Conservation (phyloP, 345 rosid species). For the Litchi chinensis region DNA sequence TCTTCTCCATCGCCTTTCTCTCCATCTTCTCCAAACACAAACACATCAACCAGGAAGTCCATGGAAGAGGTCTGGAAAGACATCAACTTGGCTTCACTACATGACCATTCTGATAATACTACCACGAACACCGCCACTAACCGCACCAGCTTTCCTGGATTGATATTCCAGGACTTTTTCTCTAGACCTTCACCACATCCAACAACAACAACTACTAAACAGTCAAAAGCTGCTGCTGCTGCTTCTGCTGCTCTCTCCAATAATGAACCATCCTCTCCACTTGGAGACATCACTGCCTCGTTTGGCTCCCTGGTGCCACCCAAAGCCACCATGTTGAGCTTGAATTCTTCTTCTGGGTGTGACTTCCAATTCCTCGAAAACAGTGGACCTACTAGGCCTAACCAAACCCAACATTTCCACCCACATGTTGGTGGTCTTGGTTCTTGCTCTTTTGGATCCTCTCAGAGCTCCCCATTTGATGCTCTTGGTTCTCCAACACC, state of each 20-base stretch:
- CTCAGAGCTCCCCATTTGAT: constrained; percentile 4
- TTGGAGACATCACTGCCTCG: neutral
- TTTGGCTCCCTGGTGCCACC: constrained; percentile 1
- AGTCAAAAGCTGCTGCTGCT: neutral
- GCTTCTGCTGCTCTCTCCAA: neutral
- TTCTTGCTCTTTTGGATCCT: constrained; percentile 8
- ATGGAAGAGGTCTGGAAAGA: constrained; percentile 64
- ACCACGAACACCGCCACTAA: neutral
- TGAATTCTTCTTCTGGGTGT: constrained; percentile 30
- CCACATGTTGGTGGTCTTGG: neutral
- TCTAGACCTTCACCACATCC: constrained; percentile 4
- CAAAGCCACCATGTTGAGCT: constrained; percentile 26
- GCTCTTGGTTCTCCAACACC: constrained; percentile 21
- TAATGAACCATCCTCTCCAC: neutral
- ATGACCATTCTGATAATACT: neutral
- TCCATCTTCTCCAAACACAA: neutral
- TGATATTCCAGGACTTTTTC: constrained; percentile 40
- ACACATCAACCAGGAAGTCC: constrained; percentile 9
- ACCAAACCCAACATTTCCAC: constrained; percentile 1
- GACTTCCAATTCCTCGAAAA: constrained; percentile 15
- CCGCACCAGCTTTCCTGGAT: constrained; percentile 13
- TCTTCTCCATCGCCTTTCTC: constrained; percentile 15
- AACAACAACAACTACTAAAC: neutral
- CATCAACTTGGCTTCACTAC: constrained; percentile 31
- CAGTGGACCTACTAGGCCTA: neutral